Evolutionary conservation across 164 flowering plant species (phyloP).

Genomic region (Berberis vulgaris): DNA sequence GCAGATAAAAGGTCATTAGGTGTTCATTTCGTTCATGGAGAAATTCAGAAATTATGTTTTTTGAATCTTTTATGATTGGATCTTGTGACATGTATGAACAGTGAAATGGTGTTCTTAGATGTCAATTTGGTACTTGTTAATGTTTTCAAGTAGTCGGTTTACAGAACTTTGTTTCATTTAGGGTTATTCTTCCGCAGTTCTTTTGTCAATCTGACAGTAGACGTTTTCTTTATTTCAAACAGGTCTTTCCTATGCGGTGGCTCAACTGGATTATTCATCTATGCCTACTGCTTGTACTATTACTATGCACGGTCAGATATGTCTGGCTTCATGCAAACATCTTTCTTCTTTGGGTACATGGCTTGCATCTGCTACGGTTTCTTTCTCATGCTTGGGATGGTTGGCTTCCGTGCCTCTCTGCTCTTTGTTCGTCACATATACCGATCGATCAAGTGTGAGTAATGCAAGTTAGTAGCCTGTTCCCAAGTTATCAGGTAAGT

Average conservation of each 20-base stretch:
- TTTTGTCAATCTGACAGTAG: no score
- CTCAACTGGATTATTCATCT: conserved; percentile 31
- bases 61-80: no score
- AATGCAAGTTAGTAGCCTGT: neutral
- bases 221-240: conserved; percentile 5
- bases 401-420: conserved; percentile 33
- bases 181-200: neutral
- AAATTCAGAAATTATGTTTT: no score
- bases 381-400: conserved; percentile 34
- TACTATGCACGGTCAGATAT: conserved; percentile 33
- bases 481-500: conserved; percentile 11
- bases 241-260: conserved; percentile 36
- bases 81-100: no score
- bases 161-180: no score
- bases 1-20: no score
- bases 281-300: conserved; percentile 33
- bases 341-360: conserved; percentile 38
- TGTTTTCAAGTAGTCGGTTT: no score
- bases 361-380: conserved; percentile 39
- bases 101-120: no score
- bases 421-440: conserved; percentile 36
- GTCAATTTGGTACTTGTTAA: no score
- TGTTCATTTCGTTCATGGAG: no score
- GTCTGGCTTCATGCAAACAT: conserved; percentile 41
- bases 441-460: conserved; percentile 35